phyloP scores from a whole-genome alignment of 495 filamentous ascomycete species.

The Apodospora peruviana region DNA sequence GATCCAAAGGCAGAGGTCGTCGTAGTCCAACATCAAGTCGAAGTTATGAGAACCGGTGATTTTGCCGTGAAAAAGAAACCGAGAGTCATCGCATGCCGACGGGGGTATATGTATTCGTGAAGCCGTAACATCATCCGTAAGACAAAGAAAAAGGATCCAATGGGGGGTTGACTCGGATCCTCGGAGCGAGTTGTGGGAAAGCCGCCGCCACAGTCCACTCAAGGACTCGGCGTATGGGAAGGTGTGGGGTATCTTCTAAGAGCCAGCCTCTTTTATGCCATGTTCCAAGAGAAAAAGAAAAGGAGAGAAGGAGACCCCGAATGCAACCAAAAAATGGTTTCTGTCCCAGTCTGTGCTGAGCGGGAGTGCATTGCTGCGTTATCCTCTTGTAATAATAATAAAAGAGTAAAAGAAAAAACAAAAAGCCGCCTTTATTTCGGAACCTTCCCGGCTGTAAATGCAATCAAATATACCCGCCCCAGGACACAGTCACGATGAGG shows the following conservation, averaged over 20 bases:
- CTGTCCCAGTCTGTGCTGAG: conserved; percentile 41
- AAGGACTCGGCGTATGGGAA: not conserved
- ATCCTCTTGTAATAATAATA: conserved; percentile 32
- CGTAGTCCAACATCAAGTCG: conserved; percentile 35
- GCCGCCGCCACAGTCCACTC: conserved; percentile 12
- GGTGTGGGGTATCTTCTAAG: conserved; percentile 29
- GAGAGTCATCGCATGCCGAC: conserved; percentile 23
- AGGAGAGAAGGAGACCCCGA: conserved; percentile 7
- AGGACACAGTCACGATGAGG: conserved; percentile 42
- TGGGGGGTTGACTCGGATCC: conserved; percentile 15
- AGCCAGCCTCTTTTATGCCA: conserved; percentile 38
- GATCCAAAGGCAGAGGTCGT: conserved; percentile 5
- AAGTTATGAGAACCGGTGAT: conserved; percentile 8
- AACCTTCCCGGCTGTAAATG: conserved; percentile 41
- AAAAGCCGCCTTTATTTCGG: conserved; percentile 36
- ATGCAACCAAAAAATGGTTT: conserved; percentile 19
- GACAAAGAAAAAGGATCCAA: conserved; percentile 31
- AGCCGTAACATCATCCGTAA: conserved; percentile 43
- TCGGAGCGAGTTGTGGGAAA: conserved; percentile 25
- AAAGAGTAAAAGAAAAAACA: conserved; percentile 23
- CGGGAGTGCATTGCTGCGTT: conserved; percentile 48
- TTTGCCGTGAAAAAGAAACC: conserved; percentile 21
- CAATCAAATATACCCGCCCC: conserved; percentile 39
- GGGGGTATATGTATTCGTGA: conserved; percentile 28
- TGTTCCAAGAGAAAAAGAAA: conserved; percentile 11